Evolutionary conservation across 495 filamentous ascomycete genomes (phyloP).

Genomic region (Penicillium desertorum): DNA sequence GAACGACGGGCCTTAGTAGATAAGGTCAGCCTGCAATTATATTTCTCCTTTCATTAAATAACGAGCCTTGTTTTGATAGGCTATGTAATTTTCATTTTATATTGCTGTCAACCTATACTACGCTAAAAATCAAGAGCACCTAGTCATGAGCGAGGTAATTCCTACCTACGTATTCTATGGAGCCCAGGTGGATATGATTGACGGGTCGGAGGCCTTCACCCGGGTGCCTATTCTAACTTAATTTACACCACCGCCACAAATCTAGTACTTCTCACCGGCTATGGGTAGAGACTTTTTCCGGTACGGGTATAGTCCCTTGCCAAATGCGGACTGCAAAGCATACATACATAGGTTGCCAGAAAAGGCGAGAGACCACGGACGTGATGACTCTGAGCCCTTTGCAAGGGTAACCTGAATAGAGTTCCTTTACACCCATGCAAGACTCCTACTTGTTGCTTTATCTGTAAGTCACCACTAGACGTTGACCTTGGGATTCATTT

Average conservation of each 20-base stretch:
- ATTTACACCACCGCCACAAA: no score
- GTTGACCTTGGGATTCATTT: not conserved
- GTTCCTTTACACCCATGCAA: not conserved
- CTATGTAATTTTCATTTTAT: not conserved
- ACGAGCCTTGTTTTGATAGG: not conserved
- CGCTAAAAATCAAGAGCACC: not conserved
- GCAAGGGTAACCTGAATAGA: no score
- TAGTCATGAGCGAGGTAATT: not conserved
- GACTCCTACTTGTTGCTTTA: not conserved
- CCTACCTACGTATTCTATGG: not conserved
- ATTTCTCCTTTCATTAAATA: not conserved
- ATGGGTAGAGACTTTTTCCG: no score
- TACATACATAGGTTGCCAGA: no score
- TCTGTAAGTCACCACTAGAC: not conserved
- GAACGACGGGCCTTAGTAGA: constrained; percentile 7
- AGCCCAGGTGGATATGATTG: no score
- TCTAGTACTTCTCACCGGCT: no score
- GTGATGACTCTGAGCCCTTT: no score
- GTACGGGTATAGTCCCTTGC: no score
- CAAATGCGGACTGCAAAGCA: no score
- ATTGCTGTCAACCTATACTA: not conserved
- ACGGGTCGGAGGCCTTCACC: no score
- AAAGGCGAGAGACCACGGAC: no score
- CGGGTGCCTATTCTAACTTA: no score
- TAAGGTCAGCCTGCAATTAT: not conserved